phyloP scores from a whole-genome alignment of 306 rosid species.

The Datisca glomerata region DNA sequence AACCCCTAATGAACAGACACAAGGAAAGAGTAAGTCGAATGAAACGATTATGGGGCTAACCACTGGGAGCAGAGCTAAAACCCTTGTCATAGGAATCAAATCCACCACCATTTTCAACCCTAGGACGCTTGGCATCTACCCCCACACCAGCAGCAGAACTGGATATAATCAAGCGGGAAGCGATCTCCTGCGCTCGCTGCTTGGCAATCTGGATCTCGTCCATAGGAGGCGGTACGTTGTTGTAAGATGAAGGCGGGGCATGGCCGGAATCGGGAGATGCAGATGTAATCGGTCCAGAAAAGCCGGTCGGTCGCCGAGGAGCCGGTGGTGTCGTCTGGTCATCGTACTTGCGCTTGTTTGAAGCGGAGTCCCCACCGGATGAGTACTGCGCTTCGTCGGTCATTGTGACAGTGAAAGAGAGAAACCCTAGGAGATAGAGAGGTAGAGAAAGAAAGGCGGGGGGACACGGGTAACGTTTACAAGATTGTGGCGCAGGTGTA shows the following conservation, averaged over 20 bases:
- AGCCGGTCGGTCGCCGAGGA: constrained; percentile 48
- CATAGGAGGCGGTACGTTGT: constrained; percentile 54
- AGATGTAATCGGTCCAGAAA: constrained; percentile 50
- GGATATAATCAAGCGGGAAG: constrained; percentile 54
- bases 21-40: neutral
- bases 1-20: neutral
- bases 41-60: too few relatives aligned
- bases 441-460: constrained; percentile 5
- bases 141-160: constrained; percentile 10
- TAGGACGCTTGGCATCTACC: constrained; percentile 60
- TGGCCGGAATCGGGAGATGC: constrained; percentile 32
- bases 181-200: constrained; percentile 92
- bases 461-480: neutral
- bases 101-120: constrained; percentile 67
- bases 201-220: constrained; percentile 77
- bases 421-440: constrained; percentile 40
- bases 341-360: constrained; percentile 75
- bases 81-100: constrained; percentile 58
- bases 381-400: constrained; percentile 71
- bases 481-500: too few relatives aligned
- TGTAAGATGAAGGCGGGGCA: constrained; percentile 33
- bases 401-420: constrained; percentile 27
- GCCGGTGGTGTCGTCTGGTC: constrained; percentile 36
- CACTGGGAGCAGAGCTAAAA: constrained; percentile 23
- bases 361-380: constrained; percentile 31